These are phyloP conservation scores for Bimuria novae-zelandiae DNA, from an alignment of 2,329 filamentous ascomycete genomes.

Conservation along the genomic window DNA sequence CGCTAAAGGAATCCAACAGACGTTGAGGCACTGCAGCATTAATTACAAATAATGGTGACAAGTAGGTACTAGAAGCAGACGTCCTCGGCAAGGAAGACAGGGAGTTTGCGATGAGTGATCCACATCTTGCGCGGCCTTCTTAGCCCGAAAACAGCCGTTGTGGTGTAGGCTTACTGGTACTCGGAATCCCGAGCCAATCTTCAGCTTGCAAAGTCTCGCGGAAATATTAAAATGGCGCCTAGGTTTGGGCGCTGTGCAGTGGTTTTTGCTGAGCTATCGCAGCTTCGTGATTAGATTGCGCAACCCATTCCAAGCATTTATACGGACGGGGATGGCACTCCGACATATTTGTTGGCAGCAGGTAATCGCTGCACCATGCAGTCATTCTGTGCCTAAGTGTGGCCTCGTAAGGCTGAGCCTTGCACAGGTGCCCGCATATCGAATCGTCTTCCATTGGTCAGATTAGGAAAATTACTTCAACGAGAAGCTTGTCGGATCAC, in stretches of 20 bases:
- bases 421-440: neutral
- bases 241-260: no score
- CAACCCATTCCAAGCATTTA: no score
- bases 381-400: no score
- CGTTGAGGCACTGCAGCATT: neutral
- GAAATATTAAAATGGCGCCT: no score
- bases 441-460: neutral
- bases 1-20: neutral
- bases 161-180: neutral
- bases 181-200: neutral
- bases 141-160: neutral
- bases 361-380: no score
- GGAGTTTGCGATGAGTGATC: slow-evolving; percentile 2
- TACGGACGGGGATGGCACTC: no score
- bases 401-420: neutral
- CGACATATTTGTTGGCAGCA: no score
- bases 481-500: neutral
- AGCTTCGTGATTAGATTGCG: no score
- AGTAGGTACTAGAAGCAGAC: neutral
- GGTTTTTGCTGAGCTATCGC: no score
- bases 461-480: neutral
- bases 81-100: neutral
- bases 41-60: neutral
- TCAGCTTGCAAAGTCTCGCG: no score
- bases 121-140: neutral